These are phyloP conservation scores for Lentinula raphanica DNA, from an alignment of 768 basidiomycete genomes.

Conservation along the genomic window DNA sequence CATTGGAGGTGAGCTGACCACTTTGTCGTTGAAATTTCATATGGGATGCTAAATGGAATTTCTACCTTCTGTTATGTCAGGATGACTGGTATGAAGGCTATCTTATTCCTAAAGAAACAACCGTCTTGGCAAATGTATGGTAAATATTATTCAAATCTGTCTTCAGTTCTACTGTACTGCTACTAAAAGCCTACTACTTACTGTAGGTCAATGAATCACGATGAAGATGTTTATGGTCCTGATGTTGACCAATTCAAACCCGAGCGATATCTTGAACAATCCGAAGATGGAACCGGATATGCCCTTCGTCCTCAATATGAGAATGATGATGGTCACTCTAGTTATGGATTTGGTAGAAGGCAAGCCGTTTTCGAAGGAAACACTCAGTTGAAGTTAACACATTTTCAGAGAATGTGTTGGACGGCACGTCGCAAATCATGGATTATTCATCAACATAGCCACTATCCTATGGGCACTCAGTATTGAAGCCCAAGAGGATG, in stretches of 20 bases:
- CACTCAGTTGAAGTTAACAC: too few species aligned
- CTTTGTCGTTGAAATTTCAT: too few species aligned
- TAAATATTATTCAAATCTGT: too few species aligned
- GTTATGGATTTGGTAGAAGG: constrained; percentile 5
- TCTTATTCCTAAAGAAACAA: too few species aligned
- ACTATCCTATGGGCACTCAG: neutral
- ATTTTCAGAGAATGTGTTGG: constrained; percentile 7
- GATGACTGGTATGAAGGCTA: too few species aligned
- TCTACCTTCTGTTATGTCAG: too few species aligned
- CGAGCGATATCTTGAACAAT: neutral
- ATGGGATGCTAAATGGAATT: too few species aligned
- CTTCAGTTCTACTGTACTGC: too few species aligned
- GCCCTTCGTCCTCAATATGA: neutral
- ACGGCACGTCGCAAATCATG: constrained; percentile 1
- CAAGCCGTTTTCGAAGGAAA: too few species aligned
- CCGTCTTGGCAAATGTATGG: too few species aligned
- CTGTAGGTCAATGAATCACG: neutral
- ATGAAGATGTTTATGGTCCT: neutral
- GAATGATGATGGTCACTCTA: neutral
- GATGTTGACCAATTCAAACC: neutral
- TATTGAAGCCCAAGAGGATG: neutral
- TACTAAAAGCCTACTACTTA: too few species aligned
- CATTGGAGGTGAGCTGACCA: neutral
- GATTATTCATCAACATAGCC: constrained; percentile 3
- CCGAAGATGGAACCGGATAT: neutral